Base-by-base conservation (phyloP, 345 rosid genomes). In the Citropsis articulata region DNA sequence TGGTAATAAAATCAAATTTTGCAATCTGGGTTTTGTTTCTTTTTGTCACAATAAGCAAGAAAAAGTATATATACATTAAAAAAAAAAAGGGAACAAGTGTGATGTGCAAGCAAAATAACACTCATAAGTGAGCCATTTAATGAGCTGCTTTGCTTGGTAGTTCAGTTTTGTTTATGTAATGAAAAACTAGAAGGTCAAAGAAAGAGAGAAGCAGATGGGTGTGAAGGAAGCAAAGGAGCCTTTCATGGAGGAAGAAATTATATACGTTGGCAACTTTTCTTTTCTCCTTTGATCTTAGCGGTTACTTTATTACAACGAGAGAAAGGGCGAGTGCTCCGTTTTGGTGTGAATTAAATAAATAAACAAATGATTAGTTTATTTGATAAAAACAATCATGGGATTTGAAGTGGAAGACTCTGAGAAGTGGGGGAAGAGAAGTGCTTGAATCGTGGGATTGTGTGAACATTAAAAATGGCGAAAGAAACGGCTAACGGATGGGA, bases 81-180 rank as follows among this genome's bases (percentile, higher is more conserved):
- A 31, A 64, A 30, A 31, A 6, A 57, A 21, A 36, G 31, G 73
- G 69, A 19, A 75, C 64, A 82, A 62, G 75, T 79, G 77, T 40
- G 56, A 67, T 62, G 61, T 38, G 63, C 12, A 82, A 82, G 83
- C 81, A 76, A 84, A 69, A 86, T 13, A 72, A 56, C 67, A 72
- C 75, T 79, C 75, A 53, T 77, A 12, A 63, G 62, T 28, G 68
- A 71, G 61, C 67, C 78, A 55, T 75, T 38, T 33, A 25, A 57
- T 50, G 21, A 66, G 77, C 78, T 84, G 56, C 82, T 81, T 90
- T 86, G 84, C 91, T 88, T 88, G 87, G 80, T 72, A 75, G 80
- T 72, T 85, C 88, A 76, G 90, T 84, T 83, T 77, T 28, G 79
- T 62, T 12, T 50, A 33, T 18, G 69, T 40, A 57, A 76, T 40